Conservation (phyloP, 441 rosid species). For the Gossypium trilobum region DNA sequence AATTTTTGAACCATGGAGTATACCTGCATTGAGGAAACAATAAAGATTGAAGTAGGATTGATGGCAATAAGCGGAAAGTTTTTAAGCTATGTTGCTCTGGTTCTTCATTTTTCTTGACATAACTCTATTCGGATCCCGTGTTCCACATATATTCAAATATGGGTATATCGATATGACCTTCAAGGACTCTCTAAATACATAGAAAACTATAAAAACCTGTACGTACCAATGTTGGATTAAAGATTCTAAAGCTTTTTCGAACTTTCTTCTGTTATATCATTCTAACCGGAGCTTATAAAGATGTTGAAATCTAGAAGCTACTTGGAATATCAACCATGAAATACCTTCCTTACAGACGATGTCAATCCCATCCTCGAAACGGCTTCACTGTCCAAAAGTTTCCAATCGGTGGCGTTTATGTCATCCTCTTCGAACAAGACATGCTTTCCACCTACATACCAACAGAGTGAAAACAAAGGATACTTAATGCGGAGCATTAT, state of each 20-base stretch:
- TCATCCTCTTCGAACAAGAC: constrained; percentile 30
- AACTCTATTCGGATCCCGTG: neutral
- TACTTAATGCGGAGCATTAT: neutral
- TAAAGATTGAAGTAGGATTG: constrained; percentile 8
- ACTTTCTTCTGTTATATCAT: neutral
- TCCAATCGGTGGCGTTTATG: constrained; percentile 36
- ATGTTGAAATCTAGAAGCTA: neutral
- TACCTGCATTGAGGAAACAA: constrained; percentile 31
- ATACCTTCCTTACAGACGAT: constrained; percentile 80
- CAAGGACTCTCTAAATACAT: neutral
- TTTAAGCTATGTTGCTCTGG: neutral
- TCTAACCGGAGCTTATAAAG: neutral
- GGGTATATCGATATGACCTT: neutral
- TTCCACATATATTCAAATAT: neutral
- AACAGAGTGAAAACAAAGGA: neutral
- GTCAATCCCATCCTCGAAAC: constrained; percentile 74
- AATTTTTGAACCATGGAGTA: constrained; percentile 54
- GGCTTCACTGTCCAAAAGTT: constrained; percentile 43
- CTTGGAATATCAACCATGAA: neutral
- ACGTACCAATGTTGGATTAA: neutral
- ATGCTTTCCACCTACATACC: constrained; percentile 29
- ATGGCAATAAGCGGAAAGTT: neutral
- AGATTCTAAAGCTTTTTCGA: neutral
- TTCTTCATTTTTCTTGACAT: neutral
- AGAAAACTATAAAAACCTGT: neutral